These are phyloP conservation scores for Cystobasidiaceae sp. DNA, from an alignment of 1,284 basidiomycete species.

Conservation along the genomic window DNA sequence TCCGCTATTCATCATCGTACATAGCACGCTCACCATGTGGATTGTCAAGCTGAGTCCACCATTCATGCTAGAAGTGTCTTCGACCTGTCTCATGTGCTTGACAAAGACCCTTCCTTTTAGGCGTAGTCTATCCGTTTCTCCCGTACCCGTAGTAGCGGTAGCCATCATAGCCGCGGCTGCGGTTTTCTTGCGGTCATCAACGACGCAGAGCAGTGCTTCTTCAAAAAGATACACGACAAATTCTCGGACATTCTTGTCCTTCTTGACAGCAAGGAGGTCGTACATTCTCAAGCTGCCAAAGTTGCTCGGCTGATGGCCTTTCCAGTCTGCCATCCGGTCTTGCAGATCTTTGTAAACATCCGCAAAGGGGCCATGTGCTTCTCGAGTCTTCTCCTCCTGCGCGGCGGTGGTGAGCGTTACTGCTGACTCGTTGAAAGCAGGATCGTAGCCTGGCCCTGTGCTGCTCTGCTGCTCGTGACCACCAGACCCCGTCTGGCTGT, in stretches of 20 bases:
- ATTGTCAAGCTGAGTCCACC: conserved; percentile 75
- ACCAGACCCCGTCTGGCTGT: background rate
- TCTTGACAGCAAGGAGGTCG: conserved; percentile 78
- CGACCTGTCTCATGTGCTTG: conserved; percentile 80
- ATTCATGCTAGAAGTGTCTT: conserved; percentile 61
- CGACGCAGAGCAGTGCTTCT: conserved; percentile 91
- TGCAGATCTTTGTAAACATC: conserved; percentile 80
- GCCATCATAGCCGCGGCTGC: conserved; percentile 42
- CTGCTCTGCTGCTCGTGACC: no score
- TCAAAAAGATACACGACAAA: conserved; percentile 76
- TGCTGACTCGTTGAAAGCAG: conserved; percentile 1
- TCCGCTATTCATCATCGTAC: background rate
- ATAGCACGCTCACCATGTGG: conserved; percentile 20
- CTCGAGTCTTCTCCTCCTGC: conserved; percentile 23
- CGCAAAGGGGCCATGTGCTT: conserved; percentile 52
- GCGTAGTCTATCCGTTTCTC: conserved; percentile 59
- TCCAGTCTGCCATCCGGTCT: conserved; percentile 86
- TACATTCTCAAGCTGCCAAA: conserved; percentile 85
- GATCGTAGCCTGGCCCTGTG: background rate
- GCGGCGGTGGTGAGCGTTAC: conserved; percentile 25
- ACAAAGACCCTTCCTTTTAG: conserved; percentile 93
- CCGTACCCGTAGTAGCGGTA: background rate
- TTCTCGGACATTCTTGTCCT: conserved; percentile 63
- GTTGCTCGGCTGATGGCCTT: conserved; percentile 73
- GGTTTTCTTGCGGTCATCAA: conserved; percentile 79